These are phyloP conservation scores for Warburgia ugandensis DNA, from an alignment of 164 flowering plant genomes.

Conservation along the genomic window DNA sequence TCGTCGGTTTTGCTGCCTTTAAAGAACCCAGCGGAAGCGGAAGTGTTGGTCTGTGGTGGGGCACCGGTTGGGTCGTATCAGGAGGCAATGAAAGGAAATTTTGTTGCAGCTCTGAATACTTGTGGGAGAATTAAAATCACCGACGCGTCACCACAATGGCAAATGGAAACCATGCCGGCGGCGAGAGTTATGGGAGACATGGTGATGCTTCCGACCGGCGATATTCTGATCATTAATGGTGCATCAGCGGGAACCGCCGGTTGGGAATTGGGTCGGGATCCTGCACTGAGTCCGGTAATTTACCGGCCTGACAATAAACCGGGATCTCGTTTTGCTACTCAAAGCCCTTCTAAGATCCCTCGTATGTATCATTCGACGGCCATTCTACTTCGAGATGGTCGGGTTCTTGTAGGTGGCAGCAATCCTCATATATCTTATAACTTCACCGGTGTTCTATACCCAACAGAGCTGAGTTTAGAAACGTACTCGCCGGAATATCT, in stretches of 20 bases:
- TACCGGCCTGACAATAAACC: constrained; percentile 25
- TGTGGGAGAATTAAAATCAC: constrained; percentile 45
- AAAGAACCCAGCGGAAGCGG: constrained; percentile 22
- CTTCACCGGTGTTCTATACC: constrained; percentile 29
- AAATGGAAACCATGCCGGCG: constrained; percentile 46
- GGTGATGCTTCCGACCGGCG: constrained; percentile 40
- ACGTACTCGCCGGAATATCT: constrained; percentile 42
- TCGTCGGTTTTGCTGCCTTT: constrained; percentile 41
- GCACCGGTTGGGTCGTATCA: constrained; percentile 33
- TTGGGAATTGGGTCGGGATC: constrained; percentile 38
- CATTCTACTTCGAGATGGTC: constrained; percentile 38
- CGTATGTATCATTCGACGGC: constrained; percentile 51
- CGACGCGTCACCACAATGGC: constrained; percentile 37
- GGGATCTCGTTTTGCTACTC: constrained; percentile 29
- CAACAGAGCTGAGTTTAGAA: constrained; percentile 49
- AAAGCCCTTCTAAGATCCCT: constrained; percentile 27
- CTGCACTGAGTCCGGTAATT: constrained; percentile 32
- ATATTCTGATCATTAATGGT: constrained; percentile 46
- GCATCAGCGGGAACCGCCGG: constrained; percentile 40
- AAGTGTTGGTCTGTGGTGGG: constrained; percentile 53
- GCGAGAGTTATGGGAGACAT: constrained; percentile 54
- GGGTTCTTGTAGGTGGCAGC: constrained; percentile 51
- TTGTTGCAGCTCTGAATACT: constrained; percentile 25
- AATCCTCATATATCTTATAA: constrained; percentile 34
- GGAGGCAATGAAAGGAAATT: constrained; percentile 12